phyloP scores from a whole-genome alignment of 768 basidiomycete species.

The Amanita molliuscula region DNA sequence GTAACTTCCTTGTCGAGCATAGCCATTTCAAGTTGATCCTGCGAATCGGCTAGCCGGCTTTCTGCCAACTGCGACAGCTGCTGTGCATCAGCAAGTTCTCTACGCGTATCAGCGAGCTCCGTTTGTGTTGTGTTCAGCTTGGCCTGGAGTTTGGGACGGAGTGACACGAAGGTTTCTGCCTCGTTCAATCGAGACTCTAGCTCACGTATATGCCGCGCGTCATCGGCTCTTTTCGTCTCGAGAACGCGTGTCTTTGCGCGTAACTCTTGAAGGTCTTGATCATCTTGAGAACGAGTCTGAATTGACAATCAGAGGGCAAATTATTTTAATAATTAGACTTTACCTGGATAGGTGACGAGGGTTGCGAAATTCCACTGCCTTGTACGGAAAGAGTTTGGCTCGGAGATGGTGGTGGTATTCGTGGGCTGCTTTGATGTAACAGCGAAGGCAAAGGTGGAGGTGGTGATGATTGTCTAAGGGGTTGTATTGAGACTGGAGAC shows the following conservation, averaged over 20 bases:
- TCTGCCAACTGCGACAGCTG: slow-evolving; percentile 69
- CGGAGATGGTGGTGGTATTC: slow-evolving; percentile 3
- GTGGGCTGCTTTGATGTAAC: slow-evolving; percentile 6
- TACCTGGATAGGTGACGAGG: slow-evolving; percentile 2
- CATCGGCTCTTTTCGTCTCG: slow-evolving; percentile 81
- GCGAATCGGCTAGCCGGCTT: slow-evolving; percentile 58
- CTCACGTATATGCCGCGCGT: slow-evolving; percentile 73
- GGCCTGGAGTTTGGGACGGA: slow-evolving; percentile 85
- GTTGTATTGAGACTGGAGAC: slow-evolving; percentile 27
- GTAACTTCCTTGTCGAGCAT: slow-evolving; percentile 96
- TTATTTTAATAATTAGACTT: not conserved
- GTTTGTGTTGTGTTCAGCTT: slow-evolving; percentile 77
- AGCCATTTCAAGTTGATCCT: slow-evolving; percentile 90
- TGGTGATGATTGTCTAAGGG: slow-evolving; percentile 19
- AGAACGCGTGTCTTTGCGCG: slow-evolving; percentile 76
- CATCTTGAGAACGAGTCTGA: slow-evolving; percentile 29
- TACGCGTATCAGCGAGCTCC: slow-evolving; percentile 65
- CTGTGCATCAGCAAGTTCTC: slow-evolving; percentile 66
- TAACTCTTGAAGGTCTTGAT: slow-evolving; percentile 67
- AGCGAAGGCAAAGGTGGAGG: slow-evolving; percentile 18
- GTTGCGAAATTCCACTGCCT: not conserved
- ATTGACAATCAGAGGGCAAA: not conserved
- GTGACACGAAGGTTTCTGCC: slow-evolving; percentile 71
- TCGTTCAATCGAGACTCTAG: slow-evolving; percentile 80
- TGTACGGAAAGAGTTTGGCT: not conserved